Evolutionary conservation across 2,329 filamentous ascomycete species (phyloP).

Genomic region (Cladophialophora chaetospira): DNA sequence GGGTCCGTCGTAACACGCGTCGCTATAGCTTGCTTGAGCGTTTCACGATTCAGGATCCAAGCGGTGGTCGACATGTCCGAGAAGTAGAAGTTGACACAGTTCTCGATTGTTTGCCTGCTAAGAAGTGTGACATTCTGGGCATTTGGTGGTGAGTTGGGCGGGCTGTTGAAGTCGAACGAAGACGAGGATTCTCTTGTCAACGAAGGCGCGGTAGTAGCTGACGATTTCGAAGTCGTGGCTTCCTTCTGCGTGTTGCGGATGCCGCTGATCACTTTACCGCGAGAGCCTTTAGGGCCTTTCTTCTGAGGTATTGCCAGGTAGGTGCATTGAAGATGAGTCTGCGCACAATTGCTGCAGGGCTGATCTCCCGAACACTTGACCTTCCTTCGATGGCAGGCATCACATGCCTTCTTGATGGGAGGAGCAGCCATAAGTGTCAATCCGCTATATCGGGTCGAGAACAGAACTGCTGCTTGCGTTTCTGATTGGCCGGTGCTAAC

Average conservation of each 20-base stretch:
- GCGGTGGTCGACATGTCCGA: slow-evolving; percentile 55
- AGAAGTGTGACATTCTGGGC: slow-evolving; percentile 63
- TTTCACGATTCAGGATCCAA: slow-evolving; percentile 43
- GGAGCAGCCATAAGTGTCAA: slow-evolving; percentile 15
- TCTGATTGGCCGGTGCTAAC: not conserved
- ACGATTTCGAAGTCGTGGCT: slow-evolving; percentile 57
- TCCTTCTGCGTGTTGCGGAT: slow-evolving; percentile 69
- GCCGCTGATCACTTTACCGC: slow-evolving; percentile 75
- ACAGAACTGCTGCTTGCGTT: not conserved
- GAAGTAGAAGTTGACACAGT: slow-evolving; percentile 70
- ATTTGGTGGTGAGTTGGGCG: slow-evolving; percentile 52
- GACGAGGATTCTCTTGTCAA: slow-evolving; percentile 35
- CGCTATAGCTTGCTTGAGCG: slow-evolving; percentile 39
- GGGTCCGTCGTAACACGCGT: slow-evolving; percentile 44
- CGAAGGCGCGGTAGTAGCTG: slow-evolving; percentile 10
- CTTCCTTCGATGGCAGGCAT: slow-evolving; percentile 37
- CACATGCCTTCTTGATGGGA: slow-evolving; percentile 36
- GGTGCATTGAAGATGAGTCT: slow-evolving; percentile 68
- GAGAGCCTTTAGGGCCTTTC: slow-evolving; percentile 73
- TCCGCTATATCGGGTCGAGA: not conserved
- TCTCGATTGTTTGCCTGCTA: slow-evolving; percentile 65
- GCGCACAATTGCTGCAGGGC: slow-evolving; percentile 70
- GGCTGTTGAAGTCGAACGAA: slow-evolving; percentile 57
- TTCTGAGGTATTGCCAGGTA: slow-evolving; percentile 76
- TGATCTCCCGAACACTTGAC: slow-evolving; percentile 38